Evolutionary conservation across 805 yeast species (phyloP), one percentile per base, ranked within the genome.

Genomic region (Candida maris): DNA sequence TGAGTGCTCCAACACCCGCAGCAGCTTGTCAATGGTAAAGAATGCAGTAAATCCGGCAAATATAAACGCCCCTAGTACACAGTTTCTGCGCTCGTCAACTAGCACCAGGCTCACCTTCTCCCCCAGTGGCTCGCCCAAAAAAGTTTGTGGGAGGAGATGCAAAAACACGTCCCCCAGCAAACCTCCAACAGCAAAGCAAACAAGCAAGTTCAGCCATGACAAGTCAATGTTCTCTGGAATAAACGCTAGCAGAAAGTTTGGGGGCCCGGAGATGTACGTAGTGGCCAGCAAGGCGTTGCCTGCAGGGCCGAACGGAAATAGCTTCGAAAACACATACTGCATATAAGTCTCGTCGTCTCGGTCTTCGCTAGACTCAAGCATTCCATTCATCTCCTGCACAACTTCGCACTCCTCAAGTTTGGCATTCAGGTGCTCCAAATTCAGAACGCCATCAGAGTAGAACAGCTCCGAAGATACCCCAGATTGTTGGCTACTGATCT

Each of bases 171-270:
- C 91, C 30, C 91, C 91, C 23, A 84, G 59, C 25, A 84, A 62
- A 1, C 89, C 85, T 30, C 93, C 93, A 32, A 79, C 71, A 10
- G 91, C 89, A 61, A 84, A 82, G 30, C 85, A 67, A 1, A 82
- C 85, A 37, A 83, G 57, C 18, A 73, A 53, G 7, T 77, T 65
- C 24, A 81, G 59, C 21, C 68, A 61, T 2, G 72, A 57, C 0
- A 79, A 76, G 32, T 71, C 62, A 31, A 79, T 75, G 19, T 68
- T 57, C 1, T 79, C 69, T 5, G 87, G 86, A 22, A 79, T 69
- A 45, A 74, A 54, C 0, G 74, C 73, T 16, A 81, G 58, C 13
- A 79, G 56, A 26, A 79, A 49, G 46, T 74, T 77, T 24, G 89
- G 86, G 5, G 82, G 75, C 1, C 83, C 75, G 7, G 83, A 77